Conservation (phyloP, 352 stramenopile species). For the Phytopythium sindhum region DNA sequence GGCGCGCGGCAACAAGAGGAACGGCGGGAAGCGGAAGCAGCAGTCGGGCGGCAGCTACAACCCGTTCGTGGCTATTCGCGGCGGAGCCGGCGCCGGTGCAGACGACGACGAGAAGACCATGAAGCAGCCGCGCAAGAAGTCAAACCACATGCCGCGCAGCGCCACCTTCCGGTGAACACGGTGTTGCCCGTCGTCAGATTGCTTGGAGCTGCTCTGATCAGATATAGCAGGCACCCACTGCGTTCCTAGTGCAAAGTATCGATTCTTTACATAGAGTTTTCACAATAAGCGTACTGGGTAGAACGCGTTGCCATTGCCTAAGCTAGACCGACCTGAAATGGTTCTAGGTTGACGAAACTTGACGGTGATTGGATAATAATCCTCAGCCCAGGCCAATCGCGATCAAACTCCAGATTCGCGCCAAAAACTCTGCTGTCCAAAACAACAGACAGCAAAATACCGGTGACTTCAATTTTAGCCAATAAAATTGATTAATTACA, state of each 20-base stretch:
- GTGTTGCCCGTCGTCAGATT: neutral
- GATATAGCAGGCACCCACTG: no score
- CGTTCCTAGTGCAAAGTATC: no score
- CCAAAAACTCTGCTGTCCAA: neutral
- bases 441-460: no score
- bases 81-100: conserved; percentile 18
- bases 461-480: neutral
- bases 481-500: neutral
- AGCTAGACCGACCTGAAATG: no score
- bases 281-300: no score
- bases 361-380: neutral
- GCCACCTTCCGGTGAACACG: conserved; percentile 73
- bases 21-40: conserved; percentile 31
- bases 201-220: no score
- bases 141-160: conserved; percentile 82
- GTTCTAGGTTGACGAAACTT: neutral
- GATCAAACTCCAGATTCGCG: no score
- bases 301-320: no score
- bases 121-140: conserved; percentile 67
- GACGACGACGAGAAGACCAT: conserved; percentile 6
- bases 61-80: conserved; percentile 63
- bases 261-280: no score
- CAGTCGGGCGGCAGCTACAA: conserved; percentile 57
- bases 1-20: conserved; percentile 8
- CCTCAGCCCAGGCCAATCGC: no score